Conservation (phyloP, 352 stramenopile species). For the Aphanomyces euteiches region DNA sequence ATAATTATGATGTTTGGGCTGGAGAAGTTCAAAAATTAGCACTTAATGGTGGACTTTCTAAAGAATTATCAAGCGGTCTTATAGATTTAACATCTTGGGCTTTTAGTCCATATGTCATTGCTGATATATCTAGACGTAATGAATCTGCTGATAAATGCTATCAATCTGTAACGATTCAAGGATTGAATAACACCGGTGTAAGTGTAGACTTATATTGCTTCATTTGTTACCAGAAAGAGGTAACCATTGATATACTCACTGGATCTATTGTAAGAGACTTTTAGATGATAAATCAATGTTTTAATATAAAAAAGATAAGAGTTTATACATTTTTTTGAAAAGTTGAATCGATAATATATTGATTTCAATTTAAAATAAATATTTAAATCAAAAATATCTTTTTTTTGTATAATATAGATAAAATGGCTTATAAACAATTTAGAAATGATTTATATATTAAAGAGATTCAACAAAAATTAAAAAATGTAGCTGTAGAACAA, state of each 20-base stretch:
- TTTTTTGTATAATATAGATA: constrained; percentile 9
- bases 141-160: not conserved
- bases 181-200: constrained; percentile 3
- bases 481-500: constrained; percentile 2
- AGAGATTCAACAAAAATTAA: constrained; percentile 6
- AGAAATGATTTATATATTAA: constrained; percentile 9
- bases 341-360: not conserved
- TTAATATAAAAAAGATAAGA: constrained; percentile 9
- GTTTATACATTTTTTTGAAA: constrained; percentile 1
- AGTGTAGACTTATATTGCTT: constrained; percentile 5
- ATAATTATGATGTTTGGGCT: constrained; percentile 4
- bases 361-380: constrained; percentile 5
- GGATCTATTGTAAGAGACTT: not conserved
- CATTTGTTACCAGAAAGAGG: not conserved
- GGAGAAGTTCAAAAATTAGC: constrained; percentile 6
- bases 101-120: not conserved
- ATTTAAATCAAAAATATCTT: constrained; percentile 7
- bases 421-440: constrained; percentile 8
- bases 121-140: constrained; percentile 4
- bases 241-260: not conserved
- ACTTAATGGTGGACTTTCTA: constrained; percentile 6
- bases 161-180: not conserved
- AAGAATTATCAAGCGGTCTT: not conserved
- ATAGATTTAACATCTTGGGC: constrained; percentile 1
- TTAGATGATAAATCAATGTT: constrained; percentile 8